These are phyloP conservation scores for Lasiosphaeria hispida DNA, from an alignment of 495 filamentous ascomycete genomes.

Conservation along the genomic window DNA sequence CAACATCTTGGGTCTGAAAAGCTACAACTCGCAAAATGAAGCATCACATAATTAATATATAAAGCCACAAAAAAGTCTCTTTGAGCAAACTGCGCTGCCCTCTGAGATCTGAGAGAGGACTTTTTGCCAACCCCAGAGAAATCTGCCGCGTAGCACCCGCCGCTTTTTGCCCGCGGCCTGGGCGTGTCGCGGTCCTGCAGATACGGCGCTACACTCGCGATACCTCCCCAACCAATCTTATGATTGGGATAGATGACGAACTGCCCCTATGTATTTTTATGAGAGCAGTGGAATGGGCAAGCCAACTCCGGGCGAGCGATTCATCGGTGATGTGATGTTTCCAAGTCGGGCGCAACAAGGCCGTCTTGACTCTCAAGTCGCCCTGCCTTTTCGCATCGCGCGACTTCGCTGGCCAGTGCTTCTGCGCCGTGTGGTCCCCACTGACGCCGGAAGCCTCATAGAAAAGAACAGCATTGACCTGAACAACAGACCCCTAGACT, in stretches of 20 bases:
- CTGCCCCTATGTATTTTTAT: conserved; percentile 6
- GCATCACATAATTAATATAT: too few relatives aligned
- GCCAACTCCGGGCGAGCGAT: conserved; percentile 2
- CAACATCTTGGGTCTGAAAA: too few relatives aligned
- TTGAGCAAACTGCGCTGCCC: too few relatives aligned
- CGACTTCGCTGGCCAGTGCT: conserved; percentile 21
- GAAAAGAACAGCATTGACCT: conserved; percentile 6
- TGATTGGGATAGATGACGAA: conserved; percentile 10
- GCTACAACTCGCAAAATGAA: too few relatives aligned
- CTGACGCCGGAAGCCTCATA: conserved; percentile 6
- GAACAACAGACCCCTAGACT: not conserved
- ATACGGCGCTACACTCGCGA: conserved; percentile 14
- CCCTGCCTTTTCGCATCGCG: conserved; percentile 13
- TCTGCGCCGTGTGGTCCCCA: not conserved
- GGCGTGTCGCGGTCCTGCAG: conserved; percentile 7
- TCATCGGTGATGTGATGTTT: conserved; percentile 5
- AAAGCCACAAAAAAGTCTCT: too few relatives aligned
- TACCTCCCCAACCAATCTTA: conserved; percentile 6
- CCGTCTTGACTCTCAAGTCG: conserved; percentile 5
- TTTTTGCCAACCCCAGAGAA: too few relatives aligned
- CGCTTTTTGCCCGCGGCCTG: conserved; percentile 10
- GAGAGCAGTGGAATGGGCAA: not conserved
- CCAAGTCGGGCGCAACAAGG: not conserved
- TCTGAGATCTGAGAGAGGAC: too few relatives aligned
- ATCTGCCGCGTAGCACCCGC: conserved; percentile 14